Conservation (phyloP, 345 rosid genomes). For the Atalantia buxifolia region DNA sequence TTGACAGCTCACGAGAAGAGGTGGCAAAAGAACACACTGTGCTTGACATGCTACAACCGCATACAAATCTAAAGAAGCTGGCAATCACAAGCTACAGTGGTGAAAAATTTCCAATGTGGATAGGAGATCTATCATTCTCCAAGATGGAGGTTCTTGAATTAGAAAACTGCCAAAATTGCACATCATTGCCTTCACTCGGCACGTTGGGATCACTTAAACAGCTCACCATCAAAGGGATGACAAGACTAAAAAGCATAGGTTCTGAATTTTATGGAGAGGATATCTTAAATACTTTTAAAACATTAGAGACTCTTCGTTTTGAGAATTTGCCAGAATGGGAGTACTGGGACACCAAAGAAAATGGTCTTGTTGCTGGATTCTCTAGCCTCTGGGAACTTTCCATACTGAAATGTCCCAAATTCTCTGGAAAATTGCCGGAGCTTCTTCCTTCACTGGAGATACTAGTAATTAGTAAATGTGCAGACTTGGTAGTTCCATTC, state of each 20-base stretch:
- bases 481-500: background rate
- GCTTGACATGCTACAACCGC: background rate
- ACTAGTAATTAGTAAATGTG: background rate
- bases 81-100: background rate
- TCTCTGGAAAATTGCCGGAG: background rate
- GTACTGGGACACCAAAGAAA: background rate
- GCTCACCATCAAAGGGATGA: background rate
- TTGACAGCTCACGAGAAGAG: background rate
- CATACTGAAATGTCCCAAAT: background rate
- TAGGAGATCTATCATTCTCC: background rate
- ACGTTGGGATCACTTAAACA: background rate
- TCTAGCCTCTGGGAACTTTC: background rate
- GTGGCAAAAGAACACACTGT: background rate
- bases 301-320: conserved; percentile 1
- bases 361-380: background rate
- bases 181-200: background rate
- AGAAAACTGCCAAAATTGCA: background rate
- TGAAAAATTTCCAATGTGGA: background rate
- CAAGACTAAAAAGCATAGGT: background rate
- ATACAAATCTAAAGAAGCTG: background rate
- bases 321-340: background rate
- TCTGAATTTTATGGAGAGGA: background rate
- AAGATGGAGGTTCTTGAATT: background rate
- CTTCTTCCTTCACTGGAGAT: background rate
- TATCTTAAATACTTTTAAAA: background rate